phyloP scores from a whole-genome alignment of 2,329 filamentous ascomycete genomes.

The Stachybotrys echinatus region DNA sequence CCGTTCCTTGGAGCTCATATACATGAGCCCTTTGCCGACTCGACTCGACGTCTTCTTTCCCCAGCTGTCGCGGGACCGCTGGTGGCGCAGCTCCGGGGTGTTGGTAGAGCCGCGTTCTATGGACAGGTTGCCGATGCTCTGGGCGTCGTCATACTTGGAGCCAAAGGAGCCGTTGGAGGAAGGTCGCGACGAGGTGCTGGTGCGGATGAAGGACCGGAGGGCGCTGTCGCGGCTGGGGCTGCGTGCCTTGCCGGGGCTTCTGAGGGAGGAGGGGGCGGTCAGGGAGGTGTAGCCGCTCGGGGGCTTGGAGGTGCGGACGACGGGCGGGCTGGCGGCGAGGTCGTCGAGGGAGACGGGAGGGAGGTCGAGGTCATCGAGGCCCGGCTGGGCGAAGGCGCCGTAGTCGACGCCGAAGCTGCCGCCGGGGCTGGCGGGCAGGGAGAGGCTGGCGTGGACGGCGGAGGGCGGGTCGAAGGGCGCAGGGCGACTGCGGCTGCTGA shows the following conservation, averaged over 20 bases:
- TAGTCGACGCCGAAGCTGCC: constrained; percentile 70
- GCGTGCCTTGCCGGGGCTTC: constrained; percentile 30
- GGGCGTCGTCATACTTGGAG: constrained; percentile 52
- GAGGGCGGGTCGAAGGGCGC: constrained; percentile 18
- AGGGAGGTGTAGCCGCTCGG: constrained; percentile 70
- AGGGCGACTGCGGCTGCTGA: constrained; percentile 58
- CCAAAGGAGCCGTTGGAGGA: constrained; percentile 53
- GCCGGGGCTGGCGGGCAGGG: constrained; percentile 27
- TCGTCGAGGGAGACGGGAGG: constrained; percentile 49
- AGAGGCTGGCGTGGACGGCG: constrained; percentile 27
- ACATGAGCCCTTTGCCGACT: constrained; percentile 57
- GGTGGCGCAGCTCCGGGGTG: constrained; percentile 43
- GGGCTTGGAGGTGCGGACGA: constrained; percentile 76
- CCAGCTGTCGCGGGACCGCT: constrained; percentile 58
- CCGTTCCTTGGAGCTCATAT: constrained; percentile 68
- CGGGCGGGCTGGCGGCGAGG: constrained; percentile 59
- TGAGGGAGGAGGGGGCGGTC: constrained; percentile 47
- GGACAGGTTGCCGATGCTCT: constrained; percentile 60
- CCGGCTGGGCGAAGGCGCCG: constrained; percentile 51
- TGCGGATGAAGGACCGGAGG: constrained; percentile 55
- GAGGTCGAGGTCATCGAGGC: constrained; percentile 42
- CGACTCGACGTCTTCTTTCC: constrained; percentile 48
- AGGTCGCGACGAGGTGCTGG: constrained; percentile 43
- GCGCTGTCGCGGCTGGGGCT: constrained; percentile 44
- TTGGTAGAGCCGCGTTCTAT: constrained; percentile 51